A percentile compares a stretch with the other conserved stretches of the same genome.
Conservation (phyloP, 306 rosid genomes). For the Malus sieversii region DNA sequence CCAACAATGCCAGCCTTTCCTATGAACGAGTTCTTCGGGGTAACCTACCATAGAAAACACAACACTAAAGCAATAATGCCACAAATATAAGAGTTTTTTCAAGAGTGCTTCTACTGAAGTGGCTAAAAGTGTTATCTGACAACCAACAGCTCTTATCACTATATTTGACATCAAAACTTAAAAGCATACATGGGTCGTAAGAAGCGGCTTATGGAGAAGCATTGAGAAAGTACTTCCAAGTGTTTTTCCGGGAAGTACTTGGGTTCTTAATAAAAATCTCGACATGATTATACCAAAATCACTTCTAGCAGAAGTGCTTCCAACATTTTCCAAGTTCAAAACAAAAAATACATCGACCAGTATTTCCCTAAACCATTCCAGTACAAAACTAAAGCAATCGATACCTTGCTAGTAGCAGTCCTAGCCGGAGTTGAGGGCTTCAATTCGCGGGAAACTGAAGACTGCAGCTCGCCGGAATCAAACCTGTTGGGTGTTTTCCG, state of each 20-base stretch:
- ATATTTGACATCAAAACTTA: too few species aligned
- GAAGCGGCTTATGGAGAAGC: background rate
- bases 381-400: background rate
- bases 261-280: too few species aligned
- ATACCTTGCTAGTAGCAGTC: conserved; percentile 38
- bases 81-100: too few species aligned
- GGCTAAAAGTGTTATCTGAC: background rate
- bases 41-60: conserved; percentile 32
- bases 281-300: too few species aligned
- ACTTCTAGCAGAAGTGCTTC: too few species aligned
- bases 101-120: too few species aligned
- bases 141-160: background rate
- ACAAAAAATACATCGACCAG: background rate
- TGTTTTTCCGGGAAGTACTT: too few species aligned
- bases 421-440: conserved; percentile 27
- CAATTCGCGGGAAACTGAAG: conserved; percentile 32
- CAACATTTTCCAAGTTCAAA: background rate
- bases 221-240: background rate
- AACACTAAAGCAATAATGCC: conserved; percentile 1
- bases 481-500: conserved; percentile 24
- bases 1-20: conserved; percentile 53
- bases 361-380: background rate
- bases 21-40: conserved; percentile 42
- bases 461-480: conserved; percentile 18
- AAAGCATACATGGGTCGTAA: too few species aligned